Evolutionary conservation across 169 alveolate species (phyloP).

Genomic region (Plasmodium reichenowi): DNA sequence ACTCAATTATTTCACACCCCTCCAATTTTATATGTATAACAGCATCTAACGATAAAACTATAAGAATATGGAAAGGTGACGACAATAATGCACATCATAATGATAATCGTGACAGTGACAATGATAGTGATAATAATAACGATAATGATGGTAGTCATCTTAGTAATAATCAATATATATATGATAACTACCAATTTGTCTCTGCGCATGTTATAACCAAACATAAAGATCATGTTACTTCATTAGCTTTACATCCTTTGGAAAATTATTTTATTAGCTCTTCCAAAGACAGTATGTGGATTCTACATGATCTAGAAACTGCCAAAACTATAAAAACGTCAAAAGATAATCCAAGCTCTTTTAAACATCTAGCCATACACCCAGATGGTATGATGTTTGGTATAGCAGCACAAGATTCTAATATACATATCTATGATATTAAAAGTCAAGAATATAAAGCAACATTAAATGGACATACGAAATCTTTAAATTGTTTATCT

Average conservation of each 20-base stretch:
- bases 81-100: background rate
- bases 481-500: slow-evolving; percentile 72
- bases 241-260: slow-evolving; percentile 87
- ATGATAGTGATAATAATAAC: too few species aligned
- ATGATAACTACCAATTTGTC: slow-evolving; percentile 74
- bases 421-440: slow-evolving; percentile 89
- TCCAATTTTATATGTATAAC: slow-evolving; percentile 57
- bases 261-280: slow-evolving; percentile 85
- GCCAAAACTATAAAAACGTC: slow-evolving; percentile 82
- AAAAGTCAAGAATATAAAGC: slow-evolving; percentile 81
- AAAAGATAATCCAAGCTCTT: slow-evolving; percentile 82
- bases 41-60: slow-evolving; percentile 88
- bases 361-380: slow-evolving; percentile 80
- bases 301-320: slow-evolving; percentile 83
- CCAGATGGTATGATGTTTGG: slow-evolving; percentile 92
- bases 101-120: too few species aligned
- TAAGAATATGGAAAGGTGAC: slow-evolving; percentile 84
- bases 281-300: slow-evolving; percentile 86
- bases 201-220: slow-evolving; percentile 79
- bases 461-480: slow-evolving; percentile 77
- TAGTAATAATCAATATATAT: too few species aligned
- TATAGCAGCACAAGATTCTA: slow-evolving; percentile 85
- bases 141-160: too few species aligned
- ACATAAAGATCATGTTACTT: slow-evolving; percentile 83
- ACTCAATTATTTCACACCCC: slow-evolving; percentile 82